Percentiles rank a stretch among this genome's conserved stretches.
phyloP scores from a whole-genome alignment of 2,329 filamentous ascomycete species.

The Biscogniauxia mediterranea region DNA sequence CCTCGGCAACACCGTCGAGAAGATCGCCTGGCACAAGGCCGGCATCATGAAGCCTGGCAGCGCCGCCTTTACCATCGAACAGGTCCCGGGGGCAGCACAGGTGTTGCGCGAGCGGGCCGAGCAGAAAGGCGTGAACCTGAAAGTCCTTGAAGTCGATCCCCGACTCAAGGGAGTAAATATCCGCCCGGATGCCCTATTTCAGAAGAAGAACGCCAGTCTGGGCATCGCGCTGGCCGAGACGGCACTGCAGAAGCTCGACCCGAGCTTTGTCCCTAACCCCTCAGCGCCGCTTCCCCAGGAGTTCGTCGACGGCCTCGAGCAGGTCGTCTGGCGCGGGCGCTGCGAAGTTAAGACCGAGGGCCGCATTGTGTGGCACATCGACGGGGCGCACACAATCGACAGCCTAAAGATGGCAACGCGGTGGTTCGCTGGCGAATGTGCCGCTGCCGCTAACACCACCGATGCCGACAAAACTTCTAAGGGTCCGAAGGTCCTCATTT shows the following conservation, averaged over 20 bases:
- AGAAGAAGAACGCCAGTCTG: constrained; percentile 54
- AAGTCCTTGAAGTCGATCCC: constrained; percentile 45
- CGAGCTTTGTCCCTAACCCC: constrained; percentile 25
- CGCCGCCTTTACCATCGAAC: constrained; percentile 57
- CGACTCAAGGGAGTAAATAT: constrained; percentile 47
- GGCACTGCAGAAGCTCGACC: constrained; percentile 45
- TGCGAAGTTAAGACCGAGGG: constrained; percentile 62
- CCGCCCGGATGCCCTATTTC: constrained; percentile 53
- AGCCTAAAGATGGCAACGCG: constrained; percentile 78
- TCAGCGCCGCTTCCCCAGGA: constrained; percentile 50
- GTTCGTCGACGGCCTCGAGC: constrained; percentile 71
- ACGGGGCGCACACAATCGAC: constrained; percentile 90
- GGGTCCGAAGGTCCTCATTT: constrained; percentile 61
- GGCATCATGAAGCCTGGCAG: constrained; percentile 65
- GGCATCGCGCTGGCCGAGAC: constrained; percentile 52
- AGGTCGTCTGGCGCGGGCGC: constrained; percentile 74
- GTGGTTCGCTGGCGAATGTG: constrained; percentile 68
- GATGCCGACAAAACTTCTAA: constrained; percentile 7
- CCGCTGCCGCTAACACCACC: not conserved
- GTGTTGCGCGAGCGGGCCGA: constrained; percentile 50
- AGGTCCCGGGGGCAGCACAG: constrained; percentile 43
- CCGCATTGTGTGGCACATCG: constrained; percentile 76
- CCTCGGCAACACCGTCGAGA: constrained; percentile 60
- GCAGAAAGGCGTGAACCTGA: constrained; percentile 50
- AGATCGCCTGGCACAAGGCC: constrained; percentile 73